phyloP scores from a whole-genome alignment of 441 rosid species.

The Macaranga tanarius region DNA sequence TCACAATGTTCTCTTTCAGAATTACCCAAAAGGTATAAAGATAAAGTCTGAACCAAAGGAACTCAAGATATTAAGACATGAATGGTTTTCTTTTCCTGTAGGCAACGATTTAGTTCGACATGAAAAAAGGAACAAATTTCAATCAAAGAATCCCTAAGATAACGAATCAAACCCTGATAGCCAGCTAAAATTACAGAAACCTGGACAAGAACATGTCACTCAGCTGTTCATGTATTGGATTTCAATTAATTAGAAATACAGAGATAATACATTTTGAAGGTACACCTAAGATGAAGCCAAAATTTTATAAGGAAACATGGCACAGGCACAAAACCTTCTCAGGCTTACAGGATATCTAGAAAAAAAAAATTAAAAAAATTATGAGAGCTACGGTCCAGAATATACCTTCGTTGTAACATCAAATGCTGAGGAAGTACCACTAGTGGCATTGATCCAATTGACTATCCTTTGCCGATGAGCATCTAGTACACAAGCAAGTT shows the following conservation, averaged over 20 bases:
- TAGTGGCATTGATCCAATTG: slow-evolving; percentile 57
- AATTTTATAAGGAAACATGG: neutral
- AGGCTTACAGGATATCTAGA: neutral
- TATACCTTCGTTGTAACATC: slow-evolving; percentile 55
- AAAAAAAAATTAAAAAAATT: slow-evolving; percentile 1
- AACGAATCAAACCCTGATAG: too few relatives aligned
- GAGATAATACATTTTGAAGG: neutral
- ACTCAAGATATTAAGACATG: too few relatives aligned
- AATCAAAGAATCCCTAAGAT: neutral
- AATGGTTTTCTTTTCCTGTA: too few relatives aligned
- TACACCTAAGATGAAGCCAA: neutral
- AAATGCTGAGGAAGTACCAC: slow-evolving; percentile 54
- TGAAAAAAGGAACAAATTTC: neutral
- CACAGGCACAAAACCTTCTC: neutral
- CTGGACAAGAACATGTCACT: neutral
- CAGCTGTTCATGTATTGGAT: neutral
- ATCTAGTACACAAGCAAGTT: slow-evolving; percentile 32
- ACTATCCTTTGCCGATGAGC: slow-evolving; percentile 51
- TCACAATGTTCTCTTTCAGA: too few relatives aligned
- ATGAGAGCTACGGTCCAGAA: neutral
- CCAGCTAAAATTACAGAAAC: too few relatives aligned
- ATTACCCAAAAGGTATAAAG: too few relatives aligned
- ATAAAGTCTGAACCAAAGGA: too few relatives aligned
- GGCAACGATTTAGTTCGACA: neutral
- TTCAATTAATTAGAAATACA: neutral